A percentile compares a stretch with the other conserved stretches of the same genome.
Conservation (phyloP, 129 eudicot genomes). For the carrot (Daucus carota) region DNA sequence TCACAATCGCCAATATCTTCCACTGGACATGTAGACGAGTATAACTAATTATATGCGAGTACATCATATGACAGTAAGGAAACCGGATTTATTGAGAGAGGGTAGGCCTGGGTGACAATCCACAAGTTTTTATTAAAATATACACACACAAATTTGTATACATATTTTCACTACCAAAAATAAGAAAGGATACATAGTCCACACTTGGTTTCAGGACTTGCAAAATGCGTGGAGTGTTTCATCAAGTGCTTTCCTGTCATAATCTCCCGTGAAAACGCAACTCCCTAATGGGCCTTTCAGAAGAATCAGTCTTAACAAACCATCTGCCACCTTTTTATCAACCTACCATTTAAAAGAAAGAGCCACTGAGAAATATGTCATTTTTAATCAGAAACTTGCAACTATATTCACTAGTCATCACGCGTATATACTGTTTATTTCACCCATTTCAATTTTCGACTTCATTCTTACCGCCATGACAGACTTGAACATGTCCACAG, state of each 20-base stretch:
- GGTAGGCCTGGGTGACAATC: not conserved
- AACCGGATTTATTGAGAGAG: not conserved
- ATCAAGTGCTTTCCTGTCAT: constrained; percentile 65
- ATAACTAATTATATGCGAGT: not conserved
- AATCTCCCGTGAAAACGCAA: constrained; percentile 90
- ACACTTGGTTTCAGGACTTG: constrained; percentile 42
- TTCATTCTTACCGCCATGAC: constrained; percentile 80
- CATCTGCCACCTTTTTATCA: constrained; percentile 98
- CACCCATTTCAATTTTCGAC: no score
- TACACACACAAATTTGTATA: not conserved
- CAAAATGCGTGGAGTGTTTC: constrained; percentile 85
- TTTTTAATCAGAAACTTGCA: not conserved
- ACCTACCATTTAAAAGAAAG: constrained; percentile 43
- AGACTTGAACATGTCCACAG: constrained; percentile 88
- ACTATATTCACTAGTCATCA: not conserved
- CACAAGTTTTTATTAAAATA: not conserved
- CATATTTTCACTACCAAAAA: not conserved
- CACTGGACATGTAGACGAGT: not conserved
- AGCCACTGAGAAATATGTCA: not conserved
- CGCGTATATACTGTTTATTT: no score
- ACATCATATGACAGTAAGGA: not conserved
- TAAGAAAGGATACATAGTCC: not conserved
- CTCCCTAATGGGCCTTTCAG: constrained; percentile 88
- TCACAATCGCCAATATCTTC: not conserved
- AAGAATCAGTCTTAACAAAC: constrained; percentile 91